Base-by-base conservation (phyloP, 1,284 basidiomycete species). In the Phellinidium pouzarii region DNA sequence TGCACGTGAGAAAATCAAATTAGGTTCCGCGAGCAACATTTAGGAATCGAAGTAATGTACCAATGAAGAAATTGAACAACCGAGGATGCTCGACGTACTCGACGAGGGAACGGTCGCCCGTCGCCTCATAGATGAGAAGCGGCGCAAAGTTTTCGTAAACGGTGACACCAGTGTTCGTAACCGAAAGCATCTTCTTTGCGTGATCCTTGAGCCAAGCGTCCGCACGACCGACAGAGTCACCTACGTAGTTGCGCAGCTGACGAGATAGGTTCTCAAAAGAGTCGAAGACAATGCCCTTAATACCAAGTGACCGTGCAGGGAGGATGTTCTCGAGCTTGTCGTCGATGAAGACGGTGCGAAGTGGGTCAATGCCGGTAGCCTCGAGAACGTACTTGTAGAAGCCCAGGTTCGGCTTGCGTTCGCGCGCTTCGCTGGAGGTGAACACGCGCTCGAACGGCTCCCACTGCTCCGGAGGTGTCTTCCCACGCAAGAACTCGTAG, bases 241-340 rank as follows among this genome's bases (percentile, higher is more conserved):
- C 68, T 41, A 77, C 63, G 25, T 76, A 64, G 49, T 76, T 76
- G 11, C 70, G 66, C 20, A 82, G 68, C 2, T 69, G 64, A 3
- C 73, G 73, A 27, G 69, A 67, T 37, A 79, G 72, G n/a, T 62
- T 64, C 2, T 65, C 63, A n/a, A 64, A 59, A 38, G 69, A 62
- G 47, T 77, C 71, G 53, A 77, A 82, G 17, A 79, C 67, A 55
- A 81, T 72, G 2, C 78, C 78, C 40, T 73, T 68, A 44, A 81
- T 68, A 6, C 80, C 80, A 14, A 80, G 66, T 0, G 78, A 79
- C 4, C 75, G 72, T 4, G 79, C 79, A 2, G 76, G 71, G 9
- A 79, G 62, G 5, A 82, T 75, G 54, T 81, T 82, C 58, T 81
- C 79, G n/a, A 71, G 65, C 56, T 77, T 77, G 67, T 81, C 79